Percentiles rank a stretch among this genome's conserved stretches.
Conservation (phyloP, 768 basidiomycete species). For the Rhodotorula taiwanensis region DNA sequence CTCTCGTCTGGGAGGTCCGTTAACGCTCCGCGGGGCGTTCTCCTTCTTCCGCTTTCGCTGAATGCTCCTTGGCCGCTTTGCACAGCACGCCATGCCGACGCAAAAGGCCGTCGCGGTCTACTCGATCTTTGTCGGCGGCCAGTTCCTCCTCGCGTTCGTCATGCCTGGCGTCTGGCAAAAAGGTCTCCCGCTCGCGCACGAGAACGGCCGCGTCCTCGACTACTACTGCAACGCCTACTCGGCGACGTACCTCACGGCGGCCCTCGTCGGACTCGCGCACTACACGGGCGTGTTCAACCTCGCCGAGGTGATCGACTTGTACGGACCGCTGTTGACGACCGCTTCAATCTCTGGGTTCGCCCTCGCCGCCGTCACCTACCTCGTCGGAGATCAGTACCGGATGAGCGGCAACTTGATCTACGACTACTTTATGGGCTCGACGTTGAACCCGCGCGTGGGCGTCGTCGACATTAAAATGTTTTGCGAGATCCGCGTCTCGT, state of each 20-base stretch:
- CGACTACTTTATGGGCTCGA: slow-evolving; percentile 79
- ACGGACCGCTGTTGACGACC: slow-evolving; percentile 90
- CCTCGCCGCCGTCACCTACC: slow-evolving; percentile 68
- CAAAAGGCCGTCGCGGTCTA: slow-evolving; percentile 83
- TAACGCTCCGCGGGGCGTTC: not conserved
- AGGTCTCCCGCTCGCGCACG: slow-evolving; percentile 90
- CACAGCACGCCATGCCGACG: slow-evolving; percentile 87
- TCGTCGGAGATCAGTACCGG: slow-evolving; percentile 73
- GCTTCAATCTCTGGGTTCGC: slow-evolving; percentile 85
- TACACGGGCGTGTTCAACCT: slow-evolving; percentile 80
- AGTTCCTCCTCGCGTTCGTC: slow-evolving; percentile 80
- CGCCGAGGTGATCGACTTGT: slow-evolving; percentile 90
- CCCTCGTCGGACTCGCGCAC: slow-evolving; percentile 54
- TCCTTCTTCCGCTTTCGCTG: not conserved
- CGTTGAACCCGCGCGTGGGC: slow-evolving; percentile 86
- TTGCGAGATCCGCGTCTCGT: slow-evolving; percentile 63
- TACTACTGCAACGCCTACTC: slow-evolving; percentile 94
- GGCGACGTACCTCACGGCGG: slow-evolving; percentile 74
- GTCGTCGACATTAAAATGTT: slow-evolving; percentile 96
- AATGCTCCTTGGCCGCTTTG: no score
- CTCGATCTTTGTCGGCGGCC: slow-evolving; percentile 75
- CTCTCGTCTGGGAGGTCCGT: slow-evolving; percentile 21
- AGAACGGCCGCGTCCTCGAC: slow-evolving; percentile 81
- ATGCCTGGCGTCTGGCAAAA: slow-evolving; percentile 90
- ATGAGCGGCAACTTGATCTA: slow-evolving; percentile 95